A percentile compares a stretch with the other conserved stretches of the same genome.
These are phyloP conservation scores for Dothidotthia symphoricarpi DNA, from an alignment of 2,329 filamentous ascomycete species.

Conservation along the genomic window DNA sequence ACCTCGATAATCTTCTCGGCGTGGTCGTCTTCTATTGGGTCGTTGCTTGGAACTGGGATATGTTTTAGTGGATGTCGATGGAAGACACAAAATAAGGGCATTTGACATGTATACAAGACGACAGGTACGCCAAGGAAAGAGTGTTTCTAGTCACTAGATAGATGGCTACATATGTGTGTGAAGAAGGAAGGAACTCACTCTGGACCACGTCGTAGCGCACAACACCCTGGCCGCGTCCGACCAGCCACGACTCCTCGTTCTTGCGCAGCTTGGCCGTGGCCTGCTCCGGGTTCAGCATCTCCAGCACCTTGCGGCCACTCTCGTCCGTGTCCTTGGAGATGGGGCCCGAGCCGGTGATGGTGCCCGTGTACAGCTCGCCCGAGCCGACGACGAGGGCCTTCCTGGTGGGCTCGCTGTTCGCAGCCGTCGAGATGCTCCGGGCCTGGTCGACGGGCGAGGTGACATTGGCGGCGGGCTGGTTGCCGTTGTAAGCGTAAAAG, in stretches of 20 bases:
- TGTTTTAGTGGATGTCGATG: slow-evolving; percentile 1
- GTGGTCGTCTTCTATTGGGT: slow-evolving; percentile 97
- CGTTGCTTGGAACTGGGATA: slow-evolving; percentile 72
- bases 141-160: no score
- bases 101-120: no score
- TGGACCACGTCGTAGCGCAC: slow-evolving; percentile 94
- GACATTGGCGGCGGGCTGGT: slow-evolving; percentile 21
- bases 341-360: slow-evolving; percentile 79
- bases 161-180: not conserved
- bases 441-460: slow-evolving; percentile 27
- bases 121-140: no score
- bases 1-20: slow-evolving; percentile 97
- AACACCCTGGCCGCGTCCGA: slow-evolving; percentile 85
- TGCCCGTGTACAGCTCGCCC: slow-evolving; percentile 84
- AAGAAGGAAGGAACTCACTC: slow-evolving; percentile 26
- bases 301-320: slow-evolving; percentile 79
- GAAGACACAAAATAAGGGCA: no score
- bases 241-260: slow-evolving; percentile 87
- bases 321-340: slow-evolving; percentile 86
- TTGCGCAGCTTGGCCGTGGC: slow-evolving; percentile 84
- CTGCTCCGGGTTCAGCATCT: slow-evolving; percentile 96
- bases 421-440: slow-evolving; percentile 34
- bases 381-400: slow-evolving; percentile 82
- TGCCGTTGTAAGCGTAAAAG: slow-evolving; percentile 68
- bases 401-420: slow-evolving; percentile 53